A percentile compares a stretch with the other conserved stretches of the same genome.
Evolutionary conservation across 2,329 filamentous ascomycete species (phyloP).

Genomic region (Calycina marina): DNA sequence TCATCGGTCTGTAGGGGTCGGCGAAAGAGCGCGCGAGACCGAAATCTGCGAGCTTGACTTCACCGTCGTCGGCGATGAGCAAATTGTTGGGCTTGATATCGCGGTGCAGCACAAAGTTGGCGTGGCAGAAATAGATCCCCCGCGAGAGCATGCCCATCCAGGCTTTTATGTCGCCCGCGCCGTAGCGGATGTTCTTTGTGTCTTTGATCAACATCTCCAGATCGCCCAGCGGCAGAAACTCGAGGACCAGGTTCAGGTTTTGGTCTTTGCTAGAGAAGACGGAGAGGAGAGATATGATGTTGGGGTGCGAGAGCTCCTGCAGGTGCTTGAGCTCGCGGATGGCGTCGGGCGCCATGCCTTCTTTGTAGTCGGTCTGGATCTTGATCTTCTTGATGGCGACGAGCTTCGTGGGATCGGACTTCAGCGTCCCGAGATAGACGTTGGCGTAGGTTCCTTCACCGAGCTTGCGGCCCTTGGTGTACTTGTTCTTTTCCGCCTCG

Average conservation of each 20-base stretch:
- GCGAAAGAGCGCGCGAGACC: slow-evolving; percentile 82
- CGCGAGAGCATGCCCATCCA: slow-evolving; percentile 98
- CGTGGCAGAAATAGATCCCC: slow-evolving; percentile 92
- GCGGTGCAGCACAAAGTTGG: slow-evolving; percentile 83
- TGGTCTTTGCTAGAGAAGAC: slow-evolving; percentile 95
- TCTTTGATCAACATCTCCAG: slow-evolving; percentile 91
- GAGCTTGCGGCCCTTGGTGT: slow-evolving; percentile 82
- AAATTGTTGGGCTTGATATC: slow-evolving; percentile 99
- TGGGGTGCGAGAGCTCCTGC: slow-evolving; percentile 85
- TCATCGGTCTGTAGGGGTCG: slow-evolving; percentile 82
- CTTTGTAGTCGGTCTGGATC: slow-evolving; percentile 68
- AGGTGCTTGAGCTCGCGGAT: slow-evolving; percentile 93
- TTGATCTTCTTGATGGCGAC: slow-evolving; percentile 95
- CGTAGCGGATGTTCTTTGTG: slow-evolving; percentile 62
- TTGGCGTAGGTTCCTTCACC: slow-evolving; percentile 96
- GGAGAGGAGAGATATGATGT: slow-evolving; percentile 83
- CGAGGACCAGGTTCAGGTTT: slow-evolving; percentile 89
- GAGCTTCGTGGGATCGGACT: slow-evolving; percentile 52
- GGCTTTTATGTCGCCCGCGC: slow-evolving; percentile 81
- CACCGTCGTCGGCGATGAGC: slow-evolving; percentile 81
- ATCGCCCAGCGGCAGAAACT: slow-evolving; percentile 87
- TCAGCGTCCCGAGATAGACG: slow-evolving; percentile 78
- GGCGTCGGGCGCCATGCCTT: slow-evolving; percentile 87
- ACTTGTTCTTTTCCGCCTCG: slow-evolving; percentile 71
- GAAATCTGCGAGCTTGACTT: slow-evolving; percentile 94